Evolutionary conservation across 2,329 filamentous ascomycete species (phyloP).

Genomic region (Periconia macrospinosa): DNA sequence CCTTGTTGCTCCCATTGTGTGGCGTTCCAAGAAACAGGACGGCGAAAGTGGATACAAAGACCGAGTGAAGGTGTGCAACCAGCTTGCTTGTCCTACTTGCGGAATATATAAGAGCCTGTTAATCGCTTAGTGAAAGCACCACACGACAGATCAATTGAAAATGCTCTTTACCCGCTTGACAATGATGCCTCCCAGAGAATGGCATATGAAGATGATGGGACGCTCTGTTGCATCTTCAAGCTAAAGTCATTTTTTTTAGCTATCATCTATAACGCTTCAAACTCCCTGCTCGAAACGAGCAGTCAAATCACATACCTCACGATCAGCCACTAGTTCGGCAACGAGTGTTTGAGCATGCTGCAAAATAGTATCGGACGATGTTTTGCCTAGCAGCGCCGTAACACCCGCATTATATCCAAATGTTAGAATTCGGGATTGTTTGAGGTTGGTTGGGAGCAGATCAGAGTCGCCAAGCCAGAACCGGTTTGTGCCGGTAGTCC

Average conservation of each 20-base stretch:
- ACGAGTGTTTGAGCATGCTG: constrained; percentile 43
- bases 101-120: constrained; percentile 41
- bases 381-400: constrained; percentile 17
- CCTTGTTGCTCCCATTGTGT: constrained; percentile 41
- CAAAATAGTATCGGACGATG: constrained; percentile 34
- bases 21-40: constrained; percentile 45
- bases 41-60: constrained; percentile 43
- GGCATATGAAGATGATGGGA: constrained; percentile 47
- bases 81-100: constrained; percentile 23
- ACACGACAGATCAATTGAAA: not conserved
- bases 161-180: constrained; percentile 38
- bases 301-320: constrained; percentile 22
- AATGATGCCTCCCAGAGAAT: constrained; percentile 47
- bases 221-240: constrained; percentile 32
- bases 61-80: constrained; percentile 36
- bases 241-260: constrained; percentile 17
- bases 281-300: not conserved
- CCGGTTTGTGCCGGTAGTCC: constrained; percentile 12
- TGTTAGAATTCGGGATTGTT: constrained; percentile 14
- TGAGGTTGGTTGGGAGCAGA: constrained; percentile 14
- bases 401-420: constrained; percentile 19
- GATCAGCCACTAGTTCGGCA: constrained; percentile 35
- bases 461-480: constrained; percentile 16
- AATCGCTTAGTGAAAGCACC: constrained; percentile 3
- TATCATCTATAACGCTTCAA: not conserved